Evolutionary conservation across 164 flowering plant species (phyloP).

Genomic region (Aristolochia fimbriata): DNA sequence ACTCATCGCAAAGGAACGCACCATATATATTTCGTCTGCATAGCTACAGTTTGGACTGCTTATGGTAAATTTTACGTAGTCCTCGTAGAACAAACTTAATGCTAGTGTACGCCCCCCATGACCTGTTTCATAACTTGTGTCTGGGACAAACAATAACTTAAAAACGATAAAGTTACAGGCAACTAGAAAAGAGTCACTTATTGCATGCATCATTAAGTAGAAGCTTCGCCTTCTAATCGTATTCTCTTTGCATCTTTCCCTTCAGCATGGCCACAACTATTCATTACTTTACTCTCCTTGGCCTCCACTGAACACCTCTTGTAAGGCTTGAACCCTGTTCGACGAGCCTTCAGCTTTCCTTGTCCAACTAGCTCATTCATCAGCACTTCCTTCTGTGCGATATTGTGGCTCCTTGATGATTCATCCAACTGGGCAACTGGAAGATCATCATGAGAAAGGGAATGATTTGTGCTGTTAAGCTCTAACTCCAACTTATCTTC

Average conservation of each 20-base stretch:
- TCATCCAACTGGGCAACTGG: constrained; percentile 14
- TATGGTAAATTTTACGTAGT: too few species aligned
- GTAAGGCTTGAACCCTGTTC: constrained; percentile 92
- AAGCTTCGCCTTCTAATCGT: constrained; percentile 60
- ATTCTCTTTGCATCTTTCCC: constrained; percentile 64
- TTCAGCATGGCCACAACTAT: constrained; percentile 31
- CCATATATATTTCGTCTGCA: too few species aligned
- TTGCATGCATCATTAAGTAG: constrained; percentile 27
- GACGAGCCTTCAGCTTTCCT: constrained; percentile 40
- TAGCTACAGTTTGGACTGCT: too few species aligned
- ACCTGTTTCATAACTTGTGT: constrained; percentile 27
- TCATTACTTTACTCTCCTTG: constrained; percentile 37
- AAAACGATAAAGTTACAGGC: constrained; percentile 14
- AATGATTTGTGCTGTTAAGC: constrained; percentile 32
- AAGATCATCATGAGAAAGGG: constrained; percentile 14
- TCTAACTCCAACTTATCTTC: constrained; percentile 14
- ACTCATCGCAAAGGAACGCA: too few species aligned
- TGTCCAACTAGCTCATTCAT: constrained; percentile 31
- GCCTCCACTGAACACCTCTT: constrained; percentile 83
- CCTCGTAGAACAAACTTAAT: too few species aligned
- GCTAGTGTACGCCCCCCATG: background rate
- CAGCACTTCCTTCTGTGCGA: constrained; percentile 22
- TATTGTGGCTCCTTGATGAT: constrained; percentile 1
- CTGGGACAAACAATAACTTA: constrained; percentile 10
- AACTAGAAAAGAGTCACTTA: constrained; percentile 19